Conservation (phyloP, 352 stramenopile species). For the Phytopythium oedochilum region DNA sequence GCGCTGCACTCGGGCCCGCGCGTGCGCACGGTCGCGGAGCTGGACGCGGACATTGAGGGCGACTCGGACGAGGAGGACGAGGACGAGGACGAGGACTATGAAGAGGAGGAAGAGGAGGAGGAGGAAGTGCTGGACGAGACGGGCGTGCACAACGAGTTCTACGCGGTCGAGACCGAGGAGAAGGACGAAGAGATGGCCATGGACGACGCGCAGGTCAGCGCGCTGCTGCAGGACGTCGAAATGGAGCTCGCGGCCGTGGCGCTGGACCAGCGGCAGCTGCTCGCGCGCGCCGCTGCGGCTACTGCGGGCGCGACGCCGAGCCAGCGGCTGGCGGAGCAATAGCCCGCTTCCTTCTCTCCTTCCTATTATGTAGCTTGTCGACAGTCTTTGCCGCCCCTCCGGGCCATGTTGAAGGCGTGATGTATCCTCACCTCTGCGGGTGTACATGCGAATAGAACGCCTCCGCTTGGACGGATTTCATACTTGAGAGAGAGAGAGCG, state of each 20-base stretch:
- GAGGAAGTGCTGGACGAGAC: conserved; percentile 7
- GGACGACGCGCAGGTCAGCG: conserved; percentile 34
- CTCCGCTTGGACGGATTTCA: too few relatives aligned
- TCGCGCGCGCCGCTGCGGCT: conserved; percentile 9
- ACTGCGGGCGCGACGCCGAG: neutral
- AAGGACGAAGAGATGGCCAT: conserved; percentile 15
- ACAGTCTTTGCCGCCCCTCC: neutral
- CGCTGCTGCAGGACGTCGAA: conserved; percentile 59
- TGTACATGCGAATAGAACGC: conserved; percentile 1
- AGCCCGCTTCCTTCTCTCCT: neutral
- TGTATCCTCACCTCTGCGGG: too few relatives aligned
- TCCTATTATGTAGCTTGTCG: neutral
- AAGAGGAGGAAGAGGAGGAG: conserved; percentile 17
- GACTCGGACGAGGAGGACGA: conserved; percentile 35
- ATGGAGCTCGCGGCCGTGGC: conserved; percentile 67
- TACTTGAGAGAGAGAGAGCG: too few relatives aligned
- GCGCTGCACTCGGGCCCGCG: conserved; percentile 37
- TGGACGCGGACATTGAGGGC: conserved; percentile 37
- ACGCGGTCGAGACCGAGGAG: conserved; percentile 8
- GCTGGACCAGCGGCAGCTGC: conserved; percentile 34
- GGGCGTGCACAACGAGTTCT: conserved; percentile 37
- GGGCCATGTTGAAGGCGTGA: neutral
- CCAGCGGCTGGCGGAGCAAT: neutral
- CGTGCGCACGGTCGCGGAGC: conserved; percentile 57
- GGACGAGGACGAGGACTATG: conserved; percentile 19